These are phyloP conservation scores for Coleophoma crateriformis DNA, from an alignment of 2,329 filamentous ascomycete genomes.

Conservation along the genomic window DNA sequence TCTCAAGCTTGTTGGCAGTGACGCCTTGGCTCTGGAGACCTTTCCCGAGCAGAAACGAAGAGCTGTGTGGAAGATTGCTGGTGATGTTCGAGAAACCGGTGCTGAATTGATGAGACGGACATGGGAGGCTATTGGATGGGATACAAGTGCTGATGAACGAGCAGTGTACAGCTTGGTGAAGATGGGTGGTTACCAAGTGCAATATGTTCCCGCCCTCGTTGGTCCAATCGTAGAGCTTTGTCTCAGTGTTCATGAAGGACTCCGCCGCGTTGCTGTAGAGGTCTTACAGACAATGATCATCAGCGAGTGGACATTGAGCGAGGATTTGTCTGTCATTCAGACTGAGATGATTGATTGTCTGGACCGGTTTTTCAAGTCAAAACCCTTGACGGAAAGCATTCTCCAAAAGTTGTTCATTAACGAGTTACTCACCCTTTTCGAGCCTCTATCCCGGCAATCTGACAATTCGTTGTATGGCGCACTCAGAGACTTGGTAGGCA, in stretches of 20 bases:
- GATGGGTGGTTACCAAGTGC: slow-evolving; percentile 95
- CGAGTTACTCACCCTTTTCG: slow-evolving; percentile 78
- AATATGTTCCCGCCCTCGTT: slow-evolving; percentile 91
- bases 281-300: slow-evolving; percentile 97
- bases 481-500: slow-evolving; percentile 72
- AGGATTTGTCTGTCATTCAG: slow-evolving; percentile 86
- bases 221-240: slow-evolving; percentile 90
- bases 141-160: slow-evolving; percentile 75
- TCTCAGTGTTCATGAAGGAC: slow-evolving; percentile 87
- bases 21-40: slow-evolving; percentile 84
- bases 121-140: slow-evolving; percentile 97
- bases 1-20: slow-evolving; percentile 82
- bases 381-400: slow-evolving; percentile 80
- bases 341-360: slow-evolving; percentile 95
- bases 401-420: slow-evolving; percentile 88
- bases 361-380: slow-evolving; percentile 84
- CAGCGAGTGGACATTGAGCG: slow-evolving; percentile 94
- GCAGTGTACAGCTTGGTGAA: slow-evolving; percentile 71
- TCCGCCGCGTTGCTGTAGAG: slow-evolving; percentile 85
- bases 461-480: slow-evolving; percentile 73
- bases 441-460: slow-evolving; percentile 57
- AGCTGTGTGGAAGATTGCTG: slow-evolving; percentile 98
- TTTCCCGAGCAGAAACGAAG: slow-evolving; percentile 95
- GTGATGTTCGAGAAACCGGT: slow-evolving; percentile 88
- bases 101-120: slow-evolving; percentile 78